Evolutionary conservation across 371 early-diverging fungal genomes (phyloP).

Genomic region (Apophysomyces variabilis): DNA sequence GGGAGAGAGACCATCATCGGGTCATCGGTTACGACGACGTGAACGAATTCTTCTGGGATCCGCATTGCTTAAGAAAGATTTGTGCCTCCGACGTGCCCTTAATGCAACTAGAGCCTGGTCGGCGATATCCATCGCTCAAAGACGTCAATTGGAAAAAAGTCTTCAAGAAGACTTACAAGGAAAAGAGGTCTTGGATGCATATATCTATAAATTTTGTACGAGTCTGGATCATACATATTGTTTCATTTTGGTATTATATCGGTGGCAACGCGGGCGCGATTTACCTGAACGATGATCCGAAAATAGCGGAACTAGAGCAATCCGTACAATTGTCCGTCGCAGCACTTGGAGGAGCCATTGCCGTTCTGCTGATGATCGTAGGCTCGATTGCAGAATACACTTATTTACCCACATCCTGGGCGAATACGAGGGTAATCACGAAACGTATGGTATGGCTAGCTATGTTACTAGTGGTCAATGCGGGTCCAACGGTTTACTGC

Average conservation of each 20-base stretch:
- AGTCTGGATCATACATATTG: conserved; percentile 84
- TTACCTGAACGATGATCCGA: conserved; percentile 40
- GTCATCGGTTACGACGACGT: conserved; percentile 88
- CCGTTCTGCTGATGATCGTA: conserved; percentile 66
- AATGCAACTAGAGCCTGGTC: conserved; percentile 58
- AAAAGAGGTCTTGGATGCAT: conserved; percentile 84
- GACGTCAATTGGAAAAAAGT: conserved; percentile 73
- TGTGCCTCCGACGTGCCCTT: conserved; percentile 54
- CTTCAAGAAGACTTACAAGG: conserved; percentile 84
- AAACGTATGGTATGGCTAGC: conserved; percentile 66
- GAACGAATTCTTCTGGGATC: conserved; percentile 86
- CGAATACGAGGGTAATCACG: conserved; percentile 59
- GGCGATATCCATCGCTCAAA: conserved; percentile 63
- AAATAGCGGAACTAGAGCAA: conserved; percentile 34
- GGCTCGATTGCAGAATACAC: conserved; percentile 72
- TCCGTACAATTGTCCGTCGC: conserved; percentile 62
- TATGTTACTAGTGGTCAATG: conserved; percentile 61
- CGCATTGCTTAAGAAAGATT: conserved; percentile 64
- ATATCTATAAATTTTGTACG: conserved; percentile 83
- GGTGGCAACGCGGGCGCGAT: conserved; percentile 70
- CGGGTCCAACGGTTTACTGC: conserved; percentile 71
- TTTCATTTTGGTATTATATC: conserved; percentile 81
- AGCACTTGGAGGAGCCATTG: conserved; percentile 73
- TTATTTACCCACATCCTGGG: conserved; percentile 68
- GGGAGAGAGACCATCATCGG: conserved; percentile 78